Evolutionary conservation across 345 rosid genomes (phyloP).

Genomic region (Gossypium thurberi): DNA sequence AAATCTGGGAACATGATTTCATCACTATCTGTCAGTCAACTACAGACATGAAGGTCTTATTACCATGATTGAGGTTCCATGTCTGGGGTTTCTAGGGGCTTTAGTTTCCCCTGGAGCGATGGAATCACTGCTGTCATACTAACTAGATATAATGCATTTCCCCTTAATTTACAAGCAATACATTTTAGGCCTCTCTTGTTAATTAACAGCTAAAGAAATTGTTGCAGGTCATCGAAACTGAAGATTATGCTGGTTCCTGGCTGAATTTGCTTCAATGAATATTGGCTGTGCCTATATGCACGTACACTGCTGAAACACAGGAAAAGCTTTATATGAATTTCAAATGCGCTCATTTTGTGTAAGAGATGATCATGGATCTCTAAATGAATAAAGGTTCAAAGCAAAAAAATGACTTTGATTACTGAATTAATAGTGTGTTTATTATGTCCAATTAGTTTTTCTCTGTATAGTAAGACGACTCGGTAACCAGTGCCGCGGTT

Average conservation of each 20-base stretch:
- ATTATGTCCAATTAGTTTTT: not conserved
- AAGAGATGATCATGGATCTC: slow-evolving; percentile 9
- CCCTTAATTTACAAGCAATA: not conserved
- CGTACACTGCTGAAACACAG: slow-evolving; percentile 11
- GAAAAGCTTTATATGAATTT: slow-evolving; percentile 12
- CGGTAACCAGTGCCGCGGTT: too few species aligned
- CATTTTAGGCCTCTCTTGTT: not conserved
- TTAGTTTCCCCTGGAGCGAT: slow-evolving; percentile 5
- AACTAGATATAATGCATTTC: not conserved
- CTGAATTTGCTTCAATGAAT: not conserved
- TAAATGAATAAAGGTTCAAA: slow-evolving; percentile 6
- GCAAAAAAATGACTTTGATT: not conserved
- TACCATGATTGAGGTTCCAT: not conserved
- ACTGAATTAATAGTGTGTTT: not conserved
- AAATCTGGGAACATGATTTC: slow-evolving; percentile 1
- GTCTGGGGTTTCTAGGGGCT: not conserved
- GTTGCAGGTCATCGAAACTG: slow-evolving; percentile 7
- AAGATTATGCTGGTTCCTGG: slow-evolving; percentile 13
- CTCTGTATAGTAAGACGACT: too few species aligned
- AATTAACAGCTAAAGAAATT: not conserved
- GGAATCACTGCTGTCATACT: not conserved
- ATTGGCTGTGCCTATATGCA: slow-evolving; percentile 3
- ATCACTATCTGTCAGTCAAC: not conserved
- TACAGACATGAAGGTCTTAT: not conserved
- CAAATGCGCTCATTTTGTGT: slow-evolving; percentile 5